Conservation (phyloP, 305 asterid species). For the Withania somnifera region DNA sequence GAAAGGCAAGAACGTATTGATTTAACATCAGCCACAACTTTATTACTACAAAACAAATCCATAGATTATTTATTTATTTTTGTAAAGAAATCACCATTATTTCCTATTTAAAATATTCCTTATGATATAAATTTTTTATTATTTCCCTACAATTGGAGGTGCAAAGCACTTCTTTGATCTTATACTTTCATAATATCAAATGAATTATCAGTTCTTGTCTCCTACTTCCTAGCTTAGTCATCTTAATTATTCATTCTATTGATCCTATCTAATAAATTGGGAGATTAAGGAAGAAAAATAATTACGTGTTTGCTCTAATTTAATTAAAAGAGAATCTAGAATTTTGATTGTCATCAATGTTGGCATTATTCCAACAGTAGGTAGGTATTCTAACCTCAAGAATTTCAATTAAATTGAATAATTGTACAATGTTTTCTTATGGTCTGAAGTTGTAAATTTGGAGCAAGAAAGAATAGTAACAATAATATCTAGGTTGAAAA, state of each 20-base stretch:
- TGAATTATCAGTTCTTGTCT: not conserved
- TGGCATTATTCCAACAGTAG: not conserved
- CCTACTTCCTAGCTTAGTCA: not conserved
- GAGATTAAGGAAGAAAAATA: not conserved
- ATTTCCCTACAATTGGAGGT: not conserved
- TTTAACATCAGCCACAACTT: not conserved
- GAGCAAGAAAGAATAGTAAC: not conserved
- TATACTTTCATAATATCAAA: not conserved
- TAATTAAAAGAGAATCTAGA: not conserved
- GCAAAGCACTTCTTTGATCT: conserved; percentile 2
- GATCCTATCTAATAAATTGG: not conserved
- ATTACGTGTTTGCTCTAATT: not conserved
- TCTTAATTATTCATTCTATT: not conserved
- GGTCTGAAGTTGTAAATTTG: not conserved
- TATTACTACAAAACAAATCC: not conserved
- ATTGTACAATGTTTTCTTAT: too few species aligned
- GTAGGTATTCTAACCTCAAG: not conserved
- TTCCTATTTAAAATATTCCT: not conserved
- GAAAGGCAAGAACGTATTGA: not conserved
- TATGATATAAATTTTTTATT: not conserved
- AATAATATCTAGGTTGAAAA: not conserved
- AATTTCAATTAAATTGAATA: not conserved
- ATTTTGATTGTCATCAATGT: not conserved
- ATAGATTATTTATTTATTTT: not conserved
- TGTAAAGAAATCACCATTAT: not conserved